Conservation (phyloP, 2,329 filamentous ascomycete genomes). For the Alternaria brassicicola region DNA sequence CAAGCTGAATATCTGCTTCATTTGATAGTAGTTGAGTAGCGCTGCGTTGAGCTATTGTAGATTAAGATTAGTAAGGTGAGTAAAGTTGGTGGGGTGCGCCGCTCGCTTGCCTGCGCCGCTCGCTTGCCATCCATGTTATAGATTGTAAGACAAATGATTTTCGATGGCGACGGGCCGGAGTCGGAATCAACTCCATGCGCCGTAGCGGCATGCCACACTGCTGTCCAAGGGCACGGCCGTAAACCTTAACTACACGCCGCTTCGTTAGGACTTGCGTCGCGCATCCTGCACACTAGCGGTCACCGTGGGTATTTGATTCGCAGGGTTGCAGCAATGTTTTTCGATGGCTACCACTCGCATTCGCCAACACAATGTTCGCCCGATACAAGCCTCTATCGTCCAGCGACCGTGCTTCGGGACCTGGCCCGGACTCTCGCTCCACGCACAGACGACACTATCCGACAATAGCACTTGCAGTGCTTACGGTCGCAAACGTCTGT, state of each 20-base stretch:
- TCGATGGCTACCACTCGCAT: neutral
- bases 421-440: neutral
- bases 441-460: constrained; percentile 1
- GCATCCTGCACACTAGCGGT: neutral
- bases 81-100: too few relatives aligned
- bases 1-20: too few relatives aligned
- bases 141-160: neutral
- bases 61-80: too few relatives aligned
- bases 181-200: neutral
- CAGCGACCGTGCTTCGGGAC: neutral
- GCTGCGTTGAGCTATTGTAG: too few relatives aligned
- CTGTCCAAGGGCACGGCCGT: neutral
- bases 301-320: constrained; percentile 4
- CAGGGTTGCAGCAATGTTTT: neutral
- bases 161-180: neutral
- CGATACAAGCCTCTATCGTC: constrained; percentile 4
- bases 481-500: constrained; percentile 4
- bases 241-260: constrained; percentile 4
- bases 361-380: constrained; percentile 2
- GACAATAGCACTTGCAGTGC: neutral
- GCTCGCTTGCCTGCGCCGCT: too few relatives aligned
- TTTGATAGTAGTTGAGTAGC: too few relatives aligned
- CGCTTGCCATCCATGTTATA: too few relatives aligned
- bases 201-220: neutral
- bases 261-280: constrained; percentile 1